Percentiles rank a stretch among this genome's conserved stretches.
phyloP scores from a whole-genome alignment of 1,139 yeast species.

The Blastobotrys buckinghamii region DNA sequence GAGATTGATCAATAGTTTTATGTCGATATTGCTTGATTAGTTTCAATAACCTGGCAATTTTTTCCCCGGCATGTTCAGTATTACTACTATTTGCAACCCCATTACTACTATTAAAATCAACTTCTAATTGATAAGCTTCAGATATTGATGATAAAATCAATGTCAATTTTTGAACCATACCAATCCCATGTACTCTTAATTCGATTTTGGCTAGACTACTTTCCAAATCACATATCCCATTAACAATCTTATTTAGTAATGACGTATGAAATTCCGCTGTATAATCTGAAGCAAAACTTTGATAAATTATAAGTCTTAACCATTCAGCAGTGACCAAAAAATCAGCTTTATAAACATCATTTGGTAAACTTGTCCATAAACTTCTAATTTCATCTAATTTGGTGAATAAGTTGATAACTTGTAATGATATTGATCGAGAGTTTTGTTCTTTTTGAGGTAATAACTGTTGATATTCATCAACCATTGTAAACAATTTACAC shows the following conservation, averaged over 20 bases:
- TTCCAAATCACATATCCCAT: neutral
- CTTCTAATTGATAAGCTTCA: slow-evolving; percentile 7
- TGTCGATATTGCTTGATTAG: neutral
- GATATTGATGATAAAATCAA: slow-evolving; percentile 13
- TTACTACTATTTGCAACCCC: neutral
- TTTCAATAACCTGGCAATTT: neutral
- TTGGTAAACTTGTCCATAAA: slow-evolving; percentile 6
- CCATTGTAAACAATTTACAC: slow-evolving; percentile 15
- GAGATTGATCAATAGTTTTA: too few species aligned
- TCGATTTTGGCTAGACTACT: neutral
- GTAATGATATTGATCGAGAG: neutral
- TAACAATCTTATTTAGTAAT: neutral
- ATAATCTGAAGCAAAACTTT: neutral
- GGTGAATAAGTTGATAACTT: neutral
- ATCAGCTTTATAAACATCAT: slow-evolving; percentile 18
- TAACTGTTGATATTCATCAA: slow-evolving; percentile 13
- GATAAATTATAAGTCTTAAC: slow-evolving; percentile 16
- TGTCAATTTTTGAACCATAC: slow-evolving; percentile 20
- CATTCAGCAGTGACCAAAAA: slow-evolving; percentile 17
- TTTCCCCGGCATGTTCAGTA: neutral
- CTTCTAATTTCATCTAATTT: neutral
- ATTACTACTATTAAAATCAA: slow-evolving; percentile 5
- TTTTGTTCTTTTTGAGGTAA: neutral
- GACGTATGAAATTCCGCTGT: neutral
- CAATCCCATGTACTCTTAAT: slow-evolving; percentile 17